A percentile compares a stretch with the other conserved stretches of the same genome.
Conservation (phyloP, 306 rosid genomes). For the Vachellia collinsii region DNA sequence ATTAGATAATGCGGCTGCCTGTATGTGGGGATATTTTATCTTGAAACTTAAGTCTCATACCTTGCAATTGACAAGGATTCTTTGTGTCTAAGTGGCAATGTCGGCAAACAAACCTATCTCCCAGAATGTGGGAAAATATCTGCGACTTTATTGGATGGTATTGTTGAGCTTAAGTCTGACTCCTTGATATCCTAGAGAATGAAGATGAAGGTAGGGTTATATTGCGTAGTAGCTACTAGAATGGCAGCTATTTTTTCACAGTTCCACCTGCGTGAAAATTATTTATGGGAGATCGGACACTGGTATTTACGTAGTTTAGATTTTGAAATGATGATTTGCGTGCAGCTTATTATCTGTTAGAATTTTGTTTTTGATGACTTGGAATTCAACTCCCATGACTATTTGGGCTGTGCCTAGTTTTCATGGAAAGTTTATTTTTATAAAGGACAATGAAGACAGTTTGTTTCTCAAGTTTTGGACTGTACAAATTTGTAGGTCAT, state of each 20-base stretch:
- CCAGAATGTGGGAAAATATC: not conserved
- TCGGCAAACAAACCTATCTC: not conserved
- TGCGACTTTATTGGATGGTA: not conserved
- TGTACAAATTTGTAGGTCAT: not conserved
- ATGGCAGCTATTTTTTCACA: not conserved
- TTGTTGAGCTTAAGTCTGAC: not conserved
- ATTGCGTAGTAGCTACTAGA: not conserved
- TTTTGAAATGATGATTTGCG: not conserved
- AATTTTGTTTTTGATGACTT: not conserved
- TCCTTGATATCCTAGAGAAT: not conserved
- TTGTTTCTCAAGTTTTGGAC: not conserved
- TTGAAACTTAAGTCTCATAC: not conserved
- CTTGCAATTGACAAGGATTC: not conserved
- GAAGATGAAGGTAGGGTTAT: not conserved
- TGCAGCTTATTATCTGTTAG: not conserved
- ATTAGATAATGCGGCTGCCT: not conserved
- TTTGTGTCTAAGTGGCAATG: not conserved
- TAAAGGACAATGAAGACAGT: not conserved
- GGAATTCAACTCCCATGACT: too few species aligned
- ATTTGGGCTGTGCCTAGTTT: not conserved
- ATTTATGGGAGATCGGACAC: not conserved
- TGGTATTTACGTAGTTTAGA: not conserved
- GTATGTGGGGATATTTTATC: not conserved
- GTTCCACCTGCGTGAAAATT: not conserved
- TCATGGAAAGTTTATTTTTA: not conserved